Evolutionary conservation across 495 filamentous ascomycete species (phyloP).

Genomic region (Tetracladium setigerum): DNA sequence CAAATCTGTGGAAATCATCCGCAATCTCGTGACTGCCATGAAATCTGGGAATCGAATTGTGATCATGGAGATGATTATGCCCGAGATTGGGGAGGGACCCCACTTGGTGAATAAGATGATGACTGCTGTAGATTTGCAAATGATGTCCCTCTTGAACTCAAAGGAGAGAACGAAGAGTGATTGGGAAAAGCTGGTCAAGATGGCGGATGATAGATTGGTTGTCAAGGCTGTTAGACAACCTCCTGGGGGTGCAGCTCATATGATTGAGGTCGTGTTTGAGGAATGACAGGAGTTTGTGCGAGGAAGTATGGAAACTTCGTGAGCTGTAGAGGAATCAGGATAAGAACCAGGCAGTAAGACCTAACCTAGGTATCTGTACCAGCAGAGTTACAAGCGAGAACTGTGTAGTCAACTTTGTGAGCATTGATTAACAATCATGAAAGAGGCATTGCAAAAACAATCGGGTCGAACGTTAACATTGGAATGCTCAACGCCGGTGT

Average conservation of each 20-base stretch:
- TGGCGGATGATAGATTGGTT: not conserved
- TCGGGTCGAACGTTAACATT: too few species aligned
- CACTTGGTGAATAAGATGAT: not conserved
- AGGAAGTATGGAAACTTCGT: not conserved
- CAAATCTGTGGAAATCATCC: constrained; percentile 43
- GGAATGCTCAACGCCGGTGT: too few species aligned
- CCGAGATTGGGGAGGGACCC: too few species aligned
- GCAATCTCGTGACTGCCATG: constrained; percentile 40
- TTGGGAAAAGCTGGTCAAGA: not conserved
- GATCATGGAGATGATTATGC: not conserved
- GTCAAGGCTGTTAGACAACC: not conserved
- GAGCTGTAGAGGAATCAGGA: too few species aligned
- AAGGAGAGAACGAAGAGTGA: constrained; percentile 1
- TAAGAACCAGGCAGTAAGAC: too few species aligned
- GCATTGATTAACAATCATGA: too few species aligned
- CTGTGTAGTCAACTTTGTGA: too few species aligned
- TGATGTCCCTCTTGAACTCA: constrained; percentile 1
- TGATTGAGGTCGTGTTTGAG: constrained; percentile 1
- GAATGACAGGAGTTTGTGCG: not conserved
- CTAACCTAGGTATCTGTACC: too few species aligned
- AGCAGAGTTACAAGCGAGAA: too few species aligned
- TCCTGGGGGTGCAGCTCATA: not conserved
- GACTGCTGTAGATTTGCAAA: not conserved
- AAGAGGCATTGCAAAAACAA: too few species aligned
- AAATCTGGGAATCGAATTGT: constrained; percentile 23